Percentiles rank a stretch among this genome's conserved stretches.
Evolutionary conservation across 768 basidiomycete genomes (phyloP).

Genomic region (Lanmaoa rubissima): DNA sequence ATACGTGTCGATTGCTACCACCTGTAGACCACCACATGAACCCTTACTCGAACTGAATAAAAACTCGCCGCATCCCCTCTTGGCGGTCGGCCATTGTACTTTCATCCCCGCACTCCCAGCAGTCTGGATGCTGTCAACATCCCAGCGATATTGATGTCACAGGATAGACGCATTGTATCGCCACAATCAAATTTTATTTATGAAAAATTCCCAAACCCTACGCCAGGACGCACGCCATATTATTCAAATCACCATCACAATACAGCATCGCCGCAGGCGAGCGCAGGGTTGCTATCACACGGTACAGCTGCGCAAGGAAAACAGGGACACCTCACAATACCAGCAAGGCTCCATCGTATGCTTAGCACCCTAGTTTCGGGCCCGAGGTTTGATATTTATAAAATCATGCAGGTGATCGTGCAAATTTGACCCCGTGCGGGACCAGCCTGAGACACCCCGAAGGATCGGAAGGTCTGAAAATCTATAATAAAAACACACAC

Average conservation of each 20-base stretch:
- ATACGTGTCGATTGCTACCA: neutral
- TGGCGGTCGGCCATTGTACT: neutral
- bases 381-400: conserved; percentile 4
- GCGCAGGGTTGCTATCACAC: conserved; percentile 3
- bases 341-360: neutral
- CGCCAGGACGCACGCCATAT: conserved; percentile 3
- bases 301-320: no score
- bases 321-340: neutral
- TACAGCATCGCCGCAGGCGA: conserved; percentile 4
- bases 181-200: conserved; percentile 11
- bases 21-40: neutral
- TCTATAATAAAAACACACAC: conserved; percentile 4
- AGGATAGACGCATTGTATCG: neutral
- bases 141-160: neutral
- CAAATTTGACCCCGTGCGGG: neutral
- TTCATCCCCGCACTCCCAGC: conserved; percentile 2
- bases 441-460: conserved; percentile 4
- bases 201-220: conserved; percentile 12
- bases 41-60: no score
- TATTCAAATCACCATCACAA: neutral
- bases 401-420: neutral
- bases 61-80: neutral
- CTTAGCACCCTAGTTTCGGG: conserved; percentile 4
- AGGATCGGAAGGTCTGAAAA: neutral
- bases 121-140: neutral